Base-by-base conservation (phyloP, 2,329 filamentous ascomycete species). In the Teratosphaeria zuluensis region DNA sequence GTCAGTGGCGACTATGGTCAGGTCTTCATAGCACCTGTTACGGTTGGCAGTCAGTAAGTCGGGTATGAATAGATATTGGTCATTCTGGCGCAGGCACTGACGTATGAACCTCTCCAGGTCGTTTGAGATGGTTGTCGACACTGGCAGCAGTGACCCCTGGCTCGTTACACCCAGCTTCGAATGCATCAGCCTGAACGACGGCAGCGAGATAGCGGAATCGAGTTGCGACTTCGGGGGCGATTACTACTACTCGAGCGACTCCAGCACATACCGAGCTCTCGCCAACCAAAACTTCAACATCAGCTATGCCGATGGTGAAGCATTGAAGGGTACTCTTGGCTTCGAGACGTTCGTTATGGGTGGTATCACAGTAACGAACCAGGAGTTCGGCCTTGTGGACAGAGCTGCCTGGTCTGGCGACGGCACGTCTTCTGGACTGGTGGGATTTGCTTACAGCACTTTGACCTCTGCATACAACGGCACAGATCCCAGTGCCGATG, bases 391-490 rank as follows among this genome's bases (percentile, higher is more conserved):
- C 0, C 61, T 80, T 16, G 78, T 79, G 16, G 61, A 67, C 52
- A 57, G 63, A 4, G 70, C 69, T 1, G 66, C 63, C 8, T 73
- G 70, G 70, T 62, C 63, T 35, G 70, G 70, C 55, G 70, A 73
- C 59, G 64, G 61, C 4, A 56, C 21, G 46, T 76, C 77, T 1
- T 76, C 74, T 30, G 81, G 81, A 2, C 67, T 83, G 1, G 63
- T 83, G 3, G 81, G 81, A 0, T 71, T 84, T 12, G 78, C 73
- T 1, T 83, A 80, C 63, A 76, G 78, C 7, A 70, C 74, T 14
- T 64, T 81, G 51, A 81, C 79, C 0, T 75, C 74, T 24, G 73
- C 75, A 30, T 74, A 70, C 57, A 30, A 57, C 7, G 73, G 72
- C 42, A 64, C 63, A 16, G 60, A 70, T 52, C 64, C 68, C 1